Evolutionary conservation across 345 rosid genomes (phyloP), one percentile per base, ranked within the genome.

Genomic region (Brassica nigra): DNA sequence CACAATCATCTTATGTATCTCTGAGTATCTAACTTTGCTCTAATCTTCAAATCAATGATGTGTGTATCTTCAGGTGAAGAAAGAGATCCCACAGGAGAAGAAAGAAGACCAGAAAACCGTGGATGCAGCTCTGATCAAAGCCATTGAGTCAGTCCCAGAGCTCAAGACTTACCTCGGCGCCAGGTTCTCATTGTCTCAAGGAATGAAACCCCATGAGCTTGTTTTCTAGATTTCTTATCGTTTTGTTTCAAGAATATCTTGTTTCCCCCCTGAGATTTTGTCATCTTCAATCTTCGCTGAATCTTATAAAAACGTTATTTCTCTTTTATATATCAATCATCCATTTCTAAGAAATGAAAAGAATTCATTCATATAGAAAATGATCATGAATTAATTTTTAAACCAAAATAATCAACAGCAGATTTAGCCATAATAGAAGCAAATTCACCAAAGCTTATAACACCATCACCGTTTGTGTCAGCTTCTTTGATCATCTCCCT

Each of bases 401-500:
- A 14, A 31, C 95, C 97, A n/a, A 90, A 83, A 20, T 86, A 83
- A 3, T 86, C 86, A 14, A 80, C 75, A 30, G 89, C 86, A 0
- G 97, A 92, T 63, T 83, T 92, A 0, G 93, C 95, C 97, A 91
- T 91, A 3, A 90, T 86, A 1, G 94, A 61, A 12, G 97, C 85
- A 71, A 94, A 92, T 74, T 92, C 97, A 4, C 78, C 79, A 58
- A 94, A 92, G 84, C 91, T 92, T 3, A 94, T 89, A 49, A 88
- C 87, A 12, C 96, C 98, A 55, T 94, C 97, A 0, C 94, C 98
- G 0, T 92, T 86, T 8, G 85, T 83, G 33, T 92, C 98, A 3
- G 97, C 97, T 74, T 94, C 93, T 79, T 77, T 82, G 62, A 94
- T 88, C 93, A 92, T 91, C 81, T 92, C 97, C 14, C 83, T 83